Evolutionary conservation across 164 flowering plant genomes (phyloP), one percentile per base, ranked within the genome.

Genomic region (Vitis labrusca): DNA sequence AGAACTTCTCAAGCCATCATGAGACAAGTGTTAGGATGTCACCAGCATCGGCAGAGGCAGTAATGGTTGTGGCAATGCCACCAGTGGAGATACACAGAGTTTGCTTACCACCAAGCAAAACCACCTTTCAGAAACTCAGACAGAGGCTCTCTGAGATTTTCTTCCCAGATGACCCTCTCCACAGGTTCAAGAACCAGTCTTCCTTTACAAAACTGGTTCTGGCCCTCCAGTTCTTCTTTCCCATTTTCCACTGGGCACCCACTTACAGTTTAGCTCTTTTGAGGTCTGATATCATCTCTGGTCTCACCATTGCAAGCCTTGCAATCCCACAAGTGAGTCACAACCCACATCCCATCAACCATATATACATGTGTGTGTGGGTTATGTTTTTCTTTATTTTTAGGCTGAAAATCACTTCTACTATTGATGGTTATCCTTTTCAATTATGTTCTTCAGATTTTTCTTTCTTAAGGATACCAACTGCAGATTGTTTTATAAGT

Each of bases 151-250:
- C 85, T 5, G 98, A 95, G 71, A 83, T 90, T 16, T 95, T 95
- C 79, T 91, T 95, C 89, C 94, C 98, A 1, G 99, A 95, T 68
- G 92, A 92, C 50, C 98, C 98, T 8, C 75, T 94, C 10, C 79
- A 86, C 73, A 74, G 77, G 64, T 91, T 92, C 80, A 89, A 86
- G 73, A 82, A 90, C 82, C 93, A 89, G 62, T 71, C 84, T 0
- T 65, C 59, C 53, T 57, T 69, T 8, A 76, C 47, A 27, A 93
- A 83, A 73, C 61, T 86, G 19, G 29, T 90, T 53, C 71, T 93
- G 66, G 87, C 83, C 30, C 80, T 93, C 32, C 91, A 93, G 71
- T 92, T 72, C 73, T 75, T 92, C 76, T 90, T 95, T 72, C 99
- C 98, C 3, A 79, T 93, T 17, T 78, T 88, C 50, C 83, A 89